Evolutionary conservation across 495 filamentous ascomycete species (phyloP), one percentile per base, ranked within the genome.

Genomic region (Xylaria flabelliformis): DNA sequence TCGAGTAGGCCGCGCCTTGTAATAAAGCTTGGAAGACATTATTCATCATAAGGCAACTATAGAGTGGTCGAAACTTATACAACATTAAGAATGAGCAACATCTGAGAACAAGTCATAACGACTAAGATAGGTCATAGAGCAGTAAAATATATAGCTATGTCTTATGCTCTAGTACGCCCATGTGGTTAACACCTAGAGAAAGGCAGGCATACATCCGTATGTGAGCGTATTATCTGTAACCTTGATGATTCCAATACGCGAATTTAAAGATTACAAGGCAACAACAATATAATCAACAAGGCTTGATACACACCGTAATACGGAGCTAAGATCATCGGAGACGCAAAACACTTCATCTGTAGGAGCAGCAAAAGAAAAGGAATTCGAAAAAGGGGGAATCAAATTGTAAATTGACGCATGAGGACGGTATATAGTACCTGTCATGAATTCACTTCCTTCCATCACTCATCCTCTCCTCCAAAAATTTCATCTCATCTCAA

Each of bases 301-400:
- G 2, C 36, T 8, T 56, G n/a, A 64, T 5, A 24, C 24, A 9
- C 15, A 6, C 17, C 55, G 15, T 34, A 9, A 41, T 17, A n/a
- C 39, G 17, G 19, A 61, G 9, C 56, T 7, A 21, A 62, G 8
- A 41, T 39, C 15, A 41, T 12, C 53, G 51, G 21, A n/a, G 61
- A 63, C 36, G 32, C 17, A 12, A 24, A 15, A 26, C 61, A 63
- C n/a, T 15, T 39, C 39, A 44, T 63, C 42, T 32, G 48, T 50
- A 50, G 32, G 63, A 65, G 17, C 17, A 48, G 24, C 26, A n/a
- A 39, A 41, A 5, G 4, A 53, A 24, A 24, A 44, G 44, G 15
- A 67, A 24, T 67, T 2, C 46, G 64, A 46, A 67, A 46, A 67
- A 53, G 64, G 64, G 64, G 64, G 64, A 67, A 67, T 67, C 64